A percentile compares a stretch with the other conserved stretches of the same genome.
Conservation (phyloP, 1,284 basidiomycete genomes). For the Leccinum variabile region DNA sequence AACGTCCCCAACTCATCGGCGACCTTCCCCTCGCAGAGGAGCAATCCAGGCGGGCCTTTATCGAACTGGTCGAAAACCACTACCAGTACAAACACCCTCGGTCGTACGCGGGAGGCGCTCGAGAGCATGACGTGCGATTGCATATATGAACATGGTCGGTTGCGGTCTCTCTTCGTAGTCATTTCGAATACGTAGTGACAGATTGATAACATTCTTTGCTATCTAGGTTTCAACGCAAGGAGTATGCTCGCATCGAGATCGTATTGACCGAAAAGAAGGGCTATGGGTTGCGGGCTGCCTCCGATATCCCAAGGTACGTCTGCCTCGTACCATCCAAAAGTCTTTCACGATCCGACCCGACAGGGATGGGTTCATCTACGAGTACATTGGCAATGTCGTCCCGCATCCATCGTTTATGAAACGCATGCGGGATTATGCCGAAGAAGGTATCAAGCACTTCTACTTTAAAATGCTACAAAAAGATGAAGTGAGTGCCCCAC, state of each 20-base stretch:
- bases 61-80: slow-evolving; percentile 73
- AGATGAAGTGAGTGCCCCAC: slow-evolving; percentile 71
- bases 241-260: slow-evolving; percentile 89
- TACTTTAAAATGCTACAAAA: slow-evolving; percentile 99
- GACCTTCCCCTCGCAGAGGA: slow-evolving; percentile 76
- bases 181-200: slow-evolving; percentile 30
- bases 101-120: slow-evolving; percentile 82
- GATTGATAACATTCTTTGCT: slow-evolving; percentile 8
- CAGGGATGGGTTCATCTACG: slow-evolving; percentile 94
- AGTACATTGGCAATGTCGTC: slow-evolving; percentile 98
- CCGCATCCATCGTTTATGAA: slow-evolving; percentile 85
- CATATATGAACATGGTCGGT: slow-evolving; percentile 76
- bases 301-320: slow-evolving; percentile 72
- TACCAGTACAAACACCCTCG: slow-evolving; percentile 90
- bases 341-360: slow-evolving; percentile 8
- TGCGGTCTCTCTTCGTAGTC: slow-evolving; percentile 23
- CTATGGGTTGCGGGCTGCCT: slow-evolving; percentile 82
- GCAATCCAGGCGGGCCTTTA: slow-evolving; percentile 75
- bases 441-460: slow-evolving; percentile 94
- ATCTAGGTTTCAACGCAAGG: slow-evolving; percentile 78
- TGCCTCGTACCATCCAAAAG: neutral
- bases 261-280: slow-evolving; percentile 96
- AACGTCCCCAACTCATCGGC: slow-evolving; percentile 66
- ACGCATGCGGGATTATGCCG: slow-evolving; percentile 91
- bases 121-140: slow-evolving; percentile 97